These are phyloP conservation scores for Trichoderma atroviride DNA, from an alignment of 2,329 filamentous ascomycete species.

Conservation along the genomic window DNA sequence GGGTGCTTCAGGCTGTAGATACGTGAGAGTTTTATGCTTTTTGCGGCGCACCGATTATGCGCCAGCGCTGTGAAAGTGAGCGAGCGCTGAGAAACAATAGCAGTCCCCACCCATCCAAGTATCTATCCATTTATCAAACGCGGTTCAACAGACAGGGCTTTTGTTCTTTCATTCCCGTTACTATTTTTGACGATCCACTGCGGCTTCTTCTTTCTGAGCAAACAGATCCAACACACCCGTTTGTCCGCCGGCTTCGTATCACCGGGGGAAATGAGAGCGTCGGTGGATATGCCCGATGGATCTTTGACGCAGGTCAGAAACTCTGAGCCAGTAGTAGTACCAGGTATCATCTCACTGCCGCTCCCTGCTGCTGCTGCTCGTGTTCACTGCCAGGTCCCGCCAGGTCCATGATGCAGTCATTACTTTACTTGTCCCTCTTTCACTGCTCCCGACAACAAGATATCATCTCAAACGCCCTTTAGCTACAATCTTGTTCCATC, in stretches of 20 bases:
- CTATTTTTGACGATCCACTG: neutral
- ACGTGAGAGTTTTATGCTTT: neutral
- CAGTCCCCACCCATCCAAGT: no score
- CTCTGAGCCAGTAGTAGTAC: neutral
- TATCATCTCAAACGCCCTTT: neutral
- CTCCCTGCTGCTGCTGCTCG: neutral
- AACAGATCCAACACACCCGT: neutral
- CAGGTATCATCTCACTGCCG: neutral
- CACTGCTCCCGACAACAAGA: neutral
- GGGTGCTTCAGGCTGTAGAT: neutral
- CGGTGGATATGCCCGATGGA: neutral
- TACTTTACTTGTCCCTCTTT: neutral
- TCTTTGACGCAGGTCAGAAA: neutral
- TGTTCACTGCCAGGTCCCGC: conserved; percentile 3
- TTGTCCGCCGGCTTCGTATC: neutral
- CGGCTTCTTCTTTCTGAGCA: neutral
- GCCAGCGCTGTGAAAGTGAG: neutral
- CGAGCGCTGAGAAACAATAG: neutral
- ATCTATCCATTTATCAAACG: neutral
- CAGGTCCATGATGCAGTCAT: neutral
- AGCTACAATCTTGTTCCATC: neutral
- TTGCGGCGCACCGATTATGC: neutral
- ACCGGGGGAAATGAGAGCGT: neutral
- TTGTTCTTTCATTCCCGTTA: neutral
- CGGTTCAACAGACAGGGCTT: neutral